Base-by-base conservation (phyloP, 441 rosid genomes). In the Pelargonium cotyledonis region DNA sequence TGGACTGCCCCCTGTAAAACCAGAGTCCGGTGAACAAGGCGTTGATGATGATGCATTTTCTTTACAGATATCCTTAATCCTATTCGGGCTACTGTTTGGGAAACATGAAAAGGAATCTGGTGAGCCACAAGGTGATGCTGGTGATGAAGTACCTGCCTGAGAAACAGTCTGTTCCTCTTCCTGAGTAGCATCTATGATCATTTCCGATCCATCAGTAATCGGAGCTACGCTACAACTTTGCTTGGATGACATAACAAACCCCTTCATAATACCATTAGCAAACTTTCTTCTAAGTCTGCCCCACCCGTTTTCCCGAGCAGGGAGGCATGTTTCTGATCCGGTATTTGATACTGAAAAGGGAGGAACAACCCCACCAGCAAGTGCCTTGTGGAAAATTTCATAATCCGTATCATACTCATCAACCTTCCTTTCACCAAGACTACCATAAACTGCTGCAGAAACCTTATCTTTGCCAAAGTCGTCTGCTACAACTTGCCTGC, bases 301-400 rank as follows among this genome's bases (percentile, higher is more conserved):
- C 95, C 95, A 89, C 19, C 88, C 88, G 64, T 73, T 81, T 76
- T 89, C 89, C 71, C 89, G 81, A 1, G 90, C 84, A 10, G 95
- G 89, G n/a, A 85, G 85, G 80, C 88, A 75, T 16, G 90, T 89
- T 80, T 85, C 95, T 9, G 81, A 79, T 66, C 72, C 86, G 12
- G 78, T 19, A 55, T 71, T 78, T 4, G 89, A 83, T 29, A 78
- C 74, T 0, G 89, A 76, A 74, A 80, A 82, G 29, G 88, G 85
- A 2, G 92, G 92, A 79, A 89, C 89, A 47, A 87, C 84, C 21
- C 95, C 95, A 49, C 92, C 92, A 67, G 79, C 76, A 51, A 87
- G 80, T 29, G 92, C 95, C 79, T 87, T 84, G 6, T 77, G 77
- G 75, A 85, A 89, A 53, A 89, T 78, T 64, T 84, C 89, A 53